Conservation (phyloP, 2,329 filamentous ascomycete species). For the Colletotrichum salicis region DNA sequence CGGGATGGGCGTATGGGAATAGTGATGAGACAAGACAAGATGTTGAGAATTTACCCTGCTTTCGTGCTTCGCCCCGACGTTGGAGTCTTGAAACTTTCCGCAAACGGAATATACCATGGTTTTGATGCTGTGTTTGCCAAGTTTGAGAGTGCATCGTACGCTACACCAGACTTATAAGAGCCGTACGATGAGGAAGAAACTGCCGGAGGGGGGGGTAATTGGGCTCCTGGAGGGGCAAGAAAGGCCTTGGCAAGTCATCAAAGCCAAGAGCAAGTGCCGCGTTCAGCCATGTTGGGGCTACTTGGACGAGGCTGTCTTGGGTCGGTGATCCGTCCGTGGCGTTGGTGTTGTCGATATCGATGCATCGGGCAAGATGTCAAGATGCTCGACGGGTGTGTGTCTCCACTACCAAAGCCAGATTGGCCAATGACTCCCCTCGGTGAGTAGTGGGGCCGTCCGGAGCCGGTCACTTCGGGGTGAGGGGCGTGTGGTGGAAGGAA, state of each 20-base stretch:
- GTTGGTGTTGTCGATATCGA: not conserved
- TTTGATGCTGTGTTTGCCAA: not conserved
- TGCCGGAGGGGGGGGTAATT: not conserved
- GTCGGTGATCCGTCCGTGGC: not conserved
- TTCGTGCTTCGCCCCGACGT: not conserved
- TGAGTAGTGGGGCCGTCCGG: not conserved
- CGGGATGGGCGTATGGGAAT: not conserved
- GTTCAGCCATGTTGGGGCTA: not conserved
- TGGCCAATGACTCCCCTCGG: not conserved
- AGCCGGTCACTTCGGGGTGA: constrained; percentile 5
- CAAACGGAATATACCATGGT: constrained; percentile 4
- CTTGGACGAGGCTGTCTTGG: not conserved
- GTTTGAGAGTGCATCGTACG: not conserved
- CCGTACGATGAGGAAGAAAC: not conserved
- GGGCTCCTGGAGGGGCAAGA: not conserved
- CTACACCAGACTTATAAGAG: not conserved
- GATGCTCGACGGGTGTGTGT: not conserved
- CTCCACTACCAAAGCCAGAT: not conserved
- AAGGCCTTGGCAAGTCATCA: not conserved
- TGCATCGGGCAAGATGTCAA: not conserved
- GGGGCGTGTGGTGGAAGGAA: not conserved
- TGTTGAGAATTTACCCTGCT: not conserved
- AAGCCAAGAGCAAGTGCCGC: constrained; percentile 2
- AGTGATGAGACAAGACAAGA: no score
- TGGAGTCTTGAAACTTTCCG: not conserved